These are phyloP conservation scores for Sanghuangporus baumii DNA, from an alignment of 1,284 basidiomycete genomes.

Conservation along the genomic window DNA sequence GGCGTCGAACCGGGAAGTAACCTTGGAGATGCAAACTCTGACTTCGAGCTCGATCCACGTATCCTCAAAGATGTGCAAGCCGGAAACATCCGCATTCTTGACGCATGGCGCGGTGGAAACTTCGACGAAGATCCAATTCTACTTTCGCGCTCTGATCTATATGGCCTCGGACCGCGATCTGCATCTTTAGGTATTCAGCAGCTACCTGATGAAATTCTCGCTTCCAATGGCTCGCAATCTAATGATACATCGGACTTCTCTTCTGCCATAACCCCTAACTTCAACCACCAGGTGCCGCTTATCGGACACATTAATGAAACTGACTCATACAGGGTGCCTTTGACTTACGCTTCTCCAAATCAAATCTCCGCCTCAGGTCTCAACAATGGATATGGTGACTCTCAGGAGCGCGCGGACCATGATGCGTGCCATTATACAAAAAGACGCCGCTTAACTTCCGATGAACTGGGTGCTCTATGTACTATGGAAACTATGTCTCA, in stretches of 20 bases:
- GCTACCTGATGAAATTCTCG: background rate
- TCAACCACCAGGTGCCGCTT: background rate
- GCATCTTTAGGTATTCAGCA: background rate
- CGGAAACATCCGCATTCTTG: background rate
- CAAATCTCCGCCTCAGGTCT: background rate
- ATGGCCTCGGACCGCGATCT: background rate
- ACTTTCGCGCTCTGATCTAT: constrained; percentile 5
- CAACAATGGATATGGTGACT: background rate
- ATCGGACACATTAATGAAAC: background rate
- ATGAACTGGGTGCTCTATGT: background rate
- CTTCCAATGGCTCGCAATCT: background rate
- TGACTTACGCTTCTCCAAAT: no score
- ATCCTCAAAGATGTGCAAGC: background rate
- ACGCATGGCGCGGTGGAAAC: background rate
- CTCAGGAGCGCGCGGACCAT: background rate
- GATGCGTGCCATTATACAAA: constrained; percentile 1
- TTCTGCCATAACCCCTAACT: background rate
- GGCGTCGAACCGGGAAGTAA: background rate
- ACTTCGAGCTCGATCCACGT: background rate
- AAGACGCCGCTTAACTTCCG: constrained; percentile 1
- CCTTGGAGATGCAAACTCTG: background rate
- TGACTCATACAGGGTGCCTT: background rate
- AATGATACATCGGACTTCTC: background rate
- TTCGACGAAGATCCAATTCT: constrained; percentile 10
- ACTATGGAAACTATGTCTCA: background rate